Evolutionary conservation across 192 early-diverging fungal species (phyloP).

Genomic region (Coemansia sp.): DNA sequence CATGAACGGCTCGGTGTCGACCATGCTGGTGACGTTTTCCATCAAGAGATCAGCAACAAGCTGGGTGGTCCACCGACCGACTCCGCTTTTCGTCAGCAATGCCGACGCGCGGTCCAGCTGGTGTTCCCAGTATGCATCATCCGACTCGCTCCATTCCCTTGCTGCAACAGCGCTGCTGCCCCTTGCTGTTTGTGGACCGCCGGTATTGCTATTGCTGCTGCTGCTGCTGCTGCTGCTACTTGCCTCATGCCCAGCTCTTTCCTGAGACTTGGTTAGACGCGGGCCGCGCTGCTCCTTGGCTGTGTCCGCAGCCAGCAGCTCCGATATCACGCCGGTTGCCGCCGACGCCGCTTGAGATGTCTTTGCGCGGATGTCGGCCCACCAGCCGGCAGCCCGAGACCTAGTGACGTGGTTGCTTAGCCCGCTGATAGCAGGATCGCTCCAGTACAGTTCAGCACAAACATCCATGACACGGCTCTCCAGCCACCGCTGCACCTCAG

Average conservation of each 20-base stretch:
- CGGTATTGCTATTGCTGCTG: neutral
- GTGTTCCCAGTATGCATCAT: conserved; percentile 76
- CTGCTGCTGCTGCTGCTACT: conserved; percentile 8
- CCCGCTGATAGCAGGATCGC: conserved; percentile 68
- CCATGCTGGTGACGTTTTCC: conserved; percentile 77
- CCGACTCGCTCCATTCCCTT: conserved; percentile 44
- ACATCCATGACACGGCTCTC: conserved; percentile 89
- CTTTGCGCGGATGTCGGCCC: conserved; percentile 34
- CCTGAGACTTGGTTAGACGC: conserved; percentile 18
- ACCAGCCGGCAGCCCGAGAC: conserved; percentile 53
- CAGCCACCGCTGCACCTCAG: conserved; percentile 89
- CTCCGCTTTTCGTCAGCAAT: conserved; percentile 89
- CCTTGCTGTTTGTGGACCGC: neutral
- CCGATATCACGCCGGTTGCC: conserved; percentile 32
- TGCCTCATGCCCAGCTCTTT: neutral
- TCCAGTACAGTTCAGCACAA: conserved; percentile 91
- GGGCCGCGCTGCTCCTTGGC: conserved; percentile 52
- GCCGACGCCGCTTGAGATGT: conserved; percentile 25
- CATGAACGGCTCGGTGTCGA: conserved; percentile 81
- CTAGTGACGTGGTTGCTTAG: conserved; percentile 64
- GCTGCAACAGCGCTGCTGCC: neutral
- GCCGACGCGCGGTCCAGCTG: conserved; percentile 83
- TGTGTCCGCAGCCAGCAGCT: conserved; percentile 40
- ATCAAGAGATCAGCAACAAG: conserved; percentile 87
- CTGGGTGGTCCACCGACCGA: conserved; percentile 90